Evolutionary conservation across 2,329 filamentous ascomycete species (phyloP).

Genomic region (Fonsecaea multimorphosa): DNA sequence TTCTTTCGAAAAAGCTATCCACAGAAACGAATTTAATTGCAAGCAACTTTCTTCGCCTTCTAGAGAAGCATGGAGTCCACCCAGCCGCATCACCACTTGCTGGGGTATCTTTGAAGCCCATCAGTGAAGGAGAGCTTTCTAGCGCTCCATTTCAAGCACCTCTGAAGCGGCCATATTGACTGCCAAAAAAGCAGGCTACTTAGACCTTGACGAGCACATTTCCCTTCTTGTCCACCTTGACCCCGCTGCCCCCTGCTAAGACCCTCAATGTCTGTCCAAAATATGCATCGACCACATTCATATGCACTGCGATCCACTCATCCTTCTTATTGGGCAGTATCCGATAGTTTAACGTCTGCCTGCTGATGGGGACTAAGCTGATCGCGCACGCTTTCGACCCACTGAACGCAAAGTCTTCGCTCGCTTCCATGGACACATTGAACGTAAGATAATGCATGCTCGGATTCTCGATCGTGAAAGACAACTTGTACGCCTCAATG

Average conservation of each 20-base stretch:
- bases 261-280: conserved; percentile 90
- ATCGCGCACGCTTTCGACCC: conserved; percentile 81
- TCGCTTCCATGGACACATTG: conserved; percentile 88
- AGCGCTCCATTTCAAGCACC: neutral
- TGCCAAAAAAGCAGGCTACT: neutral
- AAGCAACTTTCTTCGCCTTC: no score
- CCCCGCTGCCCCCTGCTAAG: conserved; percentile 73
- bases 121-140: neutral
- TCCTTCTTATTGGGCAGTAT: conserved; percentile 67
- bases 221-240: conserved; percentile 59
- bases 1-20: neutral
- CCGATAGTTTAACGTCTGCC: conserved; percentile 74
- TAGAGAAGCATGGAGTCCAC: no score
- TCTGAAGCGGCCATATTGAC: neutral
- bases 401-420: conserved; percentile 89
- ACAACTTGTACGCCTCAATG: conserved; percentile 35
- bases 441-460: conserved; percentile 95
- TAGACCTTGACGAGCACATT: conserved; percentile 34
- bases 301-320: conserved; percentile 71
- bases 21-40: neutral
- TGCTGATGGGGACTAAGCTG: conserved; percentile 81
- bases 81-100: neutral
- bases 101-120: neutral
- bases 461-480: conserved; percentile 85
- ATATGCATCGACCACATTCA: conserved; percentile 85